Base-by-base conservation (phyloP, 2,329 filamentous ascomycete species). In the Sclerotinia trifoliorum region DNA sequence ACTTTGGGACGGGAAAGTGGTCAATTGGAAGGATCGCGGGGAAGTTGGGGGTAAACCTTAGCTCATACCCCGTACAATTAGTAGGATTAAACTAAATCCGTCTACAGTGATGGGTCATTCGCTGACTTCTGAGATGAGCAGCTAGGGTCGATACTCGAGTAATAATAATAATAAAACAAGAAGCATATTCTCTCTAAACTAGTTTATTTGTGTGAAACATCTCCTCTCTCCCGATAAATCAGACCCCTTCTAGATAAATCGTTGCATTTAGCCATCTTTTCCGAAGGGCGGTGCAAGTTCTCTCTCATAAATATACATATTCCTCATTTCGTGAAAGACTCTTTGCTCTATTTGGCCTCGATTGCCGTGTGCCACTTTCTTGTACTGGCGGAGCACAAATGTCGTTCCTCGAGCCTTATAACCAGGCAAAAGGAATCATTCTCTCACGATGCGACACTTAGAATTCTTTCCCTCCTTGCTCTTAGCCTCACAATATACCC, bases 381-480 rank as follows among this genome's bases (percentile, higher is more conserved):
- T 42, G 13, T 17, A 13, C 39, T 49, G 54, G 54, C 44, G 60
- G 54, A 66, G 65, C 24, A 51, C 55, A 32, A 66, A 66, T 66
- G 65, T 66, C 55, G 55, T 61, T 44, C 55, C 65, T 52, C 54
- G 26, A 60, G 65, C 65, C 55, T 29, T 58, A 49, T 5, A 58
- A 61, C 29, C 55, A 66, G 65, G 65, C 24, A 48, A 66, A 49
- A 52, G 32, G 42, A 61, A 39, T 39, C 46, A 42, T 26, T 24
- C 19, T 52, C 44, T 61, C 65, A 61, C 55, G 44, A 66, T 66
- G 65, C 65, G 32, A 61, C 55, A 19, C 61, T 44, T 66, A 51
- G 32, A 8, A 29, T 19, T 61, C 7, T 17, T 35, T 26, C 52
- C 35, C 39, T 48, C 24, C 32, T 66, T 26, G 24, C 5, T 66